These are phyloP conservation scores for Yamadazyma atlantica DNA, from an alignment of 1,139 yeast species.

Conservation along the genomic window DNA sequence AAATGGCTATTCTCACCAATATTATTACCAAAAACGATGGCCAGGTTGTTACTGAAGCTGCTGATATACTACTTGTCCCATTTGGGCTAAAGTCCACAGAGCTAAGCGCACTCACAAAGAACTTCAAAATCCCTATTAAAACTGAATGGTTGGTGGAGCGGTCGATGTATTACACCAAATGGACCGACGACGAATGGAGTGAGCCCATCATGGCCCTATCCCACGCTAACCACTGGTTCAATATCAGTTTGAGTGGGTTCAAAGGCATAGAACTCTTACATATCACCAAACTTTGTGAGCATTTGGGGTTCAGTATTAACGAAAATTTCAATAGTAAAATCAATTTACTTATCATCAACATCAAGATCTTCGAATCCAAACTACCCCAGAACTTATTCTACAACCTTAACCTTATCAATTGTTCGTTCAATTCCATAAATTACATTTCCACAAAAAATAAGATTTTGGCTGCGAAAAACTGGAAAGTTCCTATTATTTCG, in stretches of 20 bases:
- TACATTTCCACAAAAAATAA: constrained; percentile 50
- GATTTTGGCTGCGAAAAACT: constrained; percentile 54
- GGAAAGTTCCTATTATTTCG: constrained; percentile 59
- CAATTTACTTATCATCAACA: constrained; percentile 64
- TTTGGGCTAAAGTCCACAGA: constrained; percentile 8
- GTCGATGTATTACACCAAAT: constrained; percentile 58
- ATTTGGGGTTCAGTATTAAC: constrained; percentile 51
- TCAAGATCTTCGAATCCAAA: constrained; percentile 44
- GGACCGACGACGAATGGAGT: constrained; percentile 72
- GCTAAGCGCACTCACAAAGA: not conserved
- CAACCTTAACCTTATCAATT: constrained; percentile 33
- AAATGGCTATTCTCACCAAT: constrained; percentile 13
- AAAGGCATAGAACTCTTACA: constrained; percentile 82
- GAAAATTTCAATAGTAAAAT: constrained; percentile 55
- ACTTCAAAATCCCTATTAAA: constrained; percentile 22
- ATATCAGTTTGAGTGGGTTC: constrained; percentile 73
- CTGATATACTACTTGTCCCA: constrained; percentile 13
- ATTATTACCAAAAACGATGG: constrained; percentile 49
- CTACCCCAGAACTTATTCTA: constrained; percentile 23
- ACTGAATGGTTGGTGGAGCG: constrained; percentile 92
- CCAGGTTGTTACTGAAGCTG: constrained; percentile 13
- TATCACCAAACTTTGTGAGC: constrained; percentile 57
- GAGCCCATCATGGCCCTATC: constrained; percentile 48
- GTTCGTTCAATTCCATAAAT: constrained; percentile 40
- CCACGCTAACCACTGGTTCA: constrained; percentile 25